These are phyloP conservation scores for Plenodomus lindquistii DNA, from an alignment of 2,329 filamentous ascomycete species.

Conservation along the genomic window DNA sequence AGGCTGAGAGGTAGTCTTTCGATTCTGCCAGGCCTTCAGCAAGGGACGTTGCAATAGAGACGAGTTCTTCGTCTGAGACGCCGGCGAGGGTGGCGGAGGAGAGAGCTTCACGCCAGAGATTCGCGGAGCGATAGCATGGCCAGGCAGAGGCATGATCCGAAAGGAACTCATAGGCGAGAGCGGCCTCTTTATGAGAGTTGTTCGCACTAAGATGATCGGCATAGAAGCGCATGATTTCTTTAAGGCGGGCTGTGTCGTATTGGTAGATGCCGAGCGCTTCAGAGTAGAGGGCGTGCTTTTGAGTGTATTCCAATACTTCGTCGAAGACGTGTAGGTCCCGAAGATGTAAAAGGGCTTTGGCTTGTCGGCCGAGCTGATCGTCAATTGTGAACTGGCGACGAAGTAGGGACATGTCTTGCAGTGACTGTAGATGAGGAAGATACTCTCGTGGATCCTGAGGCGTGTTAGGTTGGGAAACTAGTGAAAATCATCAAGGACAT, in stretches of 20 bases:
- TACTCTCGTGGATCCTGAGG: slow-evolving; percentile 83
- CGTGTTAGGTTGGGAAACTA: not conserved
- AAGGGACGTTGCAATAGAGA: slow-evolving; percentile 71
- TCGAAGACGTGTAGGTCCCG: slow-evolving; percentile 74
- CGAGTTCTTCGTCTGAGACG: slow-evolving; percentile 63
- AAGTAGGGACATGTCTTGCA: slow-evolving; percentile 73
- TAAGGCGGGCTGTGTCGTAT: slow-evolving; percentile 71
- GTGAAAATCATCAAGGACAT: not conserved
- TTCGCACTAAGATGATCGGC: slow-evolving; percentile 74
- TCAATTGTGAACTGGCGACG: slow-evolving; percentile 84
- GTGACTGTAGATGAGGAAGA: slow-evolving; percentile 85
- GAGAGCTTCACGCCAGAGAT: slow-evolving; percentile 90
- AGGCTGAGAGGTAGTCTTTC: slow-evolving; percentile 81
- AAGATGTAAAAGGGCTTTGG: slow-evolving; percentile 78
- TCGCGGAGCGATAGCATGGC: slow-evolving; percentile 79
- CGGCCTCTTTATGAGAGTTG: slow-evolving; percentile 83
- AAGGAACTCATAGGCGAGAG: slow-evolving; percentile 87
- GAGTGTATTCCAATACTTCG: slow-evolving; percentile 76
- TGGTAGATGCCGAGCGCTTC: slow-evolving; percentile 80
- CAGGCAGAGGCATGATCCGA: slow-evolving; percentile 73
- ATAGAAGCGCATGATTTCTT: slow-evolving; percentile 74
- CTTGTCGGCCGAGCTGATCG: slow-evolving; percentile 75
- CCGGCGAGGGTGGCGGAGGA: slow-evolving; percentile 71
- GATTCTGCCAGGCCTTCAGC: slow-evolving; percentile 79
- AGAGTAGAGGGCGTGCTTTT: slow-evolving; percentile 79